Evolutionary conservation across 1,284 basidiomycete species (phyloP).

Genomic region (Apiotrichum veenhuisii): DNA sequence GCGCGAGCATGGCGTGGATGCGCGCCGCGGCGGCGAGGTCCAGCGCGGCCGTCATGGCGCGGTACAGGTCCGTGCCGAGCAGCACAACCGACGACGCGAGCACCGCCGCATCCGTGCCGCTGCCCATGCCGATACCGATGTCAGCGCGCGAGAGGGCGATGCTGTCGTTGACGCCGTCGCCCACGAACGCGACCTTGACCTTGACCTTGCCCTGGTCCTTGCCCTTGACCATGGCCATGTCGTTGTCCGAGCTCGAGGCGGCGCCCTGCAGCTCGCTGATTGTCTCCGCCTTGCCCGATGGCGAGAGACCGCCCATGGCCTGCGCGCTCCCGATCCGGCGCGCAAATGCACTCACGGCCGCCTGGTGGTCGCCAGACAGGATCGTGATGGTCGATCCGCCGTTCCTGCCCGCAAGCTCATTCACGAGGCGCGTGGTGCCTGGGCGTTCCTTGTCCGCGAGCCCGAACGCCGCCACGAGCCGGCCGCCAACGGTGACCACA

Average conservation of each 20-base stretch:
- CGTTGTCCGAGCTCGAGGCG: neutral
- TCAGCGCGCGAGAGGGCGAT: constrained; percentile 22
- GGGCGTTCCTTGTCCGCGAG: constrained; percentile 5
- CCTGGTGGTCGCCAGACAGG: constrained; percentile 1
- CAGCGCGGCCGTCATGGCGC: constrained; percentile 13
- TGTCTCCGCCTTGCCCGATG: neutral
- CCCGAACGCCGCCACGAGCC: neutral
- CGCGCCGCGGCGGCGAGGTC: constrained; percentile 1
- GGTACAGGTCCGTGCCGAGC: neutral
- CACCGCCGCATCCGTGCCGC: constrained; percentile 15
- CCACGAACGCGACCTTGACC: constrained; percentile 18
- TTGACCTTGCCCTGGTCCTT: neutral
- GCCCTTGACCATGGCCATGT: no score
- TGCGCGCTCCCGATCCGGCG: neutral
- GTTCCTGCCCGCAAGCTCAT: neutral
- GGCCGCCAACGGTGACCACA: constrained; percentile 1
- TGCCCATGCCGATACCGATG: constrained; percentile 2
- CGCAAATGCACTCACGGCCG: neutral
- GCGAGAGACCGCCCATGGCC: neutral
- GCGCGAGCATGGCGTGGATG: constrained; percentile 4
- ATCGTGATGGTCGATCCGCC: constrained; percentile 17
- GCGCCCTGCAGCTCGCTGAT: neutral
- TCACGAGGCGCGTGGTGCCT: neutral
- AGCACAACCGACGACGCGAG: constrained; percentile 10
- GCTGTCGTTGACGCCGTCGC: constrained; percentile 36